Evolutionary conservation across 1,284 basidiomycete species (phyloP).

Genomic region (Cutaneotrichosporon mucoides): DNA sequence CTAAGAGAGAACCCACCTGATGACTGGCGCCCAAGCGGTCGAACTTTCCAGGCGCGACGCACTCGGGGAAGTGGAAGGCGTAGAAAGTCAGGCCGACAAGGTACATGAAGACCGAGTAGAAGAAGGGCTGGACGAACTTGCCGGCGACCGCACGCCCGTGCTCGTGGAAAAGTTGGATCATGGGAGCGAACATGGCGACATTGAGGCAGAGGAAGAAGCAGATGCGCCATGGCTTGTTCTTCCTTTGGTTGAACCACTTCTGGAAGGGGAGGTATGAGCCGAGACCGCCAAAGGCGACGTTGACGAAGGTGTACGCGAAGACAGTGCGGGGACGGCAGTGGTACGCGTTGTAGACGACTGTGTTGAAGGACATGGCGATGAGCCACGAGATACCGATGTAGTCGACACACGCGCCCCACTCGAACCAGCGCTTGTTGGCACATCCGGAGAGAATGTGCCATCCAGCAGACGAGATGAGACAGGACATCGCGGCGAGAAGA

Average conservation of each 20-base stretch:
- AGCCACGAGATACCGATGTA: slow-evolving; percentile 64
- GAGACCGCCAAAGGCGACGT: slow-evolving; percentile 61
- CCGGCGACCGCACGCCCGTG: slow-evolving; percentile 52
- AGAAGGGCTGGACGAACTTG: slow-evolving; percentile 57
- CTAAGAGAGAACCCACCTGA: no score
- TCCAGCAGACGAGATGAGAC: slow-evolving; percentile 44
- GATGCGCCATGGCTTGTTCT: slow-evolving; percentile 70
- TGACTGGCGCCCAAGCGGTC: slow-evolving; percentile 69
- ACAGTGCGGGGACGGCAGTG: slow-evolving; percentile 49
- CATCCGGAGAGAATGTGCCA: slow-evolving; percentile 50
- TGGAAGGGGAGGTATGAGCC: slow-evolving; percentile 82
- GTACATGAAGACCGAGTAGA: slow-evolving; percentile 68
- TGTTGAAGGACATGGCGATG: slow-evolving; percentile 52
- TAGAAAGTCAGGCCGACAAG: slow-evolving; percentile 75
- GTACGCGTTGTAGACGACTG: slow-evolving; percentile 50
- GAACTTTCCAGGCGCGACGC: slow-evolving; percentile 52
- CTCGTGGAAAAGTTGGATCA: slow-evolving; percentile 60
- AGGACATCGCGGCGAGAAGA: slow-evolving; percentile 45
- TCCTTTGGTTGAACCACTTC: slow-evolving; percentile 76
- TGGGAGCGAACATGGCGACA: slow-evolving; percentile 67
- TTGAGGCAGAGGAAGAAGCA: slow-evolving; percentile 75
- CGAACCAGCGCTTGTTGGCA: slow-evolving; percentile 43
- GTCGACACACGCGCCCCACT: slow-evolving; percentile 51
- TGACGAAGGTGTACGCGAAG: slow-evolving; percentile 61
- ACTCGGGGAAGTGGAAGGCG: slow-evolving; percentile 60